phyloP scores from a whole-genome alignment of 192 early-diverging fungal species.

The Backusella tuberculispora region DNA sequence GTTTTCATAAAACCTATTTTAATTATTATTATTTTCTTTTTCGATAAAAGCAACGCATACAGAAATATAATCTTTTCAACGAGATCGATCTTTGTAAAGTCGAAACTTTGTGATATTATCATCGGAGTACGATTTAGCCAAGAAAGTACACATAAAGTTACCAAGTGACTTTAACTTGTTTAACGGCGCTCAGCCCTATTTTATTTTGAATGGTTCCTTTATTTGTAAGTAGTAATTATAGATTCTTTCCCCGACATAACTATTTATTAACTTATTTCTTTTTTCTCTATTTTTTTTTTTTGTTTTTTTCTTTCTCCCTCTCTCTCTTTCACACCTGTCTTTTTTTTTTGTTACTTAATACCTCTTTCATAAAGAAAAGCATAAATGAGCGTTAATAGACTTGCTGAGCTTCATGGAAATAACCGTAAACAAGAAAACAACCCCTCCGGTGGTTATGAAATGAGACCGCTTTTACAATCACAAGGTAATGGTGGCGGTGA shows the following conservation, averaged over 20 bases:
- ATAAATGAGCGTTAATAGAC: slow-evolving; percentile 32
- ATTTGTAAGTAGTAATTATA: slow-evolving; percentile 14
- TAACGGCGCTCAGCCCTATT: slow-evolving; percentile 8
- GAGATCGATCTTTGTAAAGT: not conserved
- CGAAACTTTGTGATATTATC: not conserved
- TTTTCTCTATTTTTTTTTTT: slow-evolving; percentile 3
- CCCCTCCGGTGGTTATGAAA: slow-evolving; percentile 29
- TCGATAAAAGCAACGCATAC: not conserved
- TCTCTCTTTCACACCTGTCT: not conserved
- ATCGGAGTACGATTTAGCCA: not conserved
- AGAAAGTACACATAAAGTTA: not conserved
- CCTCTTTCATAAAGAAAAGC: not conserved
- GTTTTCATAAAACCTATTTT: not conserved
- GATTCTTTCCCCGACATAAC: slow-evolving; percentile 11
- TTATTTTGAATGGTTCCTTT: slow-evolving; percentile 4
- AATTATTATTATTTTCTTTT: not conserved
- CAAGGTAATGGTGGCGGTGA: slow-evolving; percentile 28
- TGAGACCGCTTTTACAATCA: slow-evolving; percentile 42
- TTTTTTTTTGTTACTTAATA: slow-evolving; percentile 8
- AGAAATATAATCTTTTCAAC: not conserved
- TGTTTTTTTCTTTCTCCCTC: not conserved
- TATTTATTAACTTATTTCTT: slow-evolving; percentile 4
- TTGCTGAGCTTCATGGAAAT: slow-evolving; percentile 25
- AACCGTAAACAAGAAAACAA: not conserved
- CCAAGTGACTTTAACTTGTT: slow-evolving; percentile 9